phyloP scores from a whole-genome alignment of 73 alveolate species.

The Halteria grandinella region DNA sequence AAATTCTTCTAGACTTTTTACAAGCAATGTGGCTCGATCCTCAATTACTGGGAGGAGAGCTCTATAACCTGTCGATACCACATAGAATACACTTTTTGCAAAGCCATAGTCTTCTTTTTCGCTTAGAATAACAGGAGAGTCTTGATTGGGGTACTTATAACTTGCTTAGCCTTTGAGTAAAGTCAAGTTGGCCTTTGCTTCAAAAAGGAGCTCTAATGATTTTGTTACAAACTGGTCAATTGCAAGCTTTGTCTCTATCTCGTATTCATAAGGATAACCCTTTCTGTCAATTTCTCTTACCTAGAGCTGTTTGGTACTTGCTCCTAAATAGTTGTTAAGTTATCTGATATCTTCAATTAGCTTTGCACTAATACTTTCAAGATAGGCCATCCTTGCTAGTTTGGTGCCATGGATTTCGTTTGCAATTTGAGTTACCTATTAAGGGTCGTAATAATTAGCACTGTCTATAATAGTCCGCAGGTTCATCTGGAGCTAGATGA shows the following conservation, averaged over 20 bases:
- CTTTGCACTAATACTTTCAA: not conserved
- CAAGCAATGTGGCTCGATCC: not conserved
- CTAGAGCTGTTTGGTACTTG: not conserved
- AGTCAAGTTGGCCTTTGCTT: not conserved
- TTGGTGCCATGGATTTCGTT: not conserved
- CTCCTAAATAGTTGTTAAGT: not conserved
- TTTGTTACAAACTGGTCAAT: not conserved
- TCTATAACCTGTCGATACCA: constrained; percentile 30
- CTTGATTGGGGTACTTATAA: not conserved
- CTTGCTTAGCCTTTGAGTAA: not conserved
- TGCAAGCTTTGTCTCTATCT: not conserved
- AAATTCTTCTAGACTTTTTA: not conserved
- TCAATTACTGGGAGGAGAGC: not conserved
- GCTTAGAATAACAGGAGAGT: not conserved
- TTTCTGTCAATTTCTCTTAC: constrained; percentile 8
- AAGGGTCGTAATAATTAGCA: not conserved
- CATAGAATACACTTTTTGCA: constrained; percentile 5
- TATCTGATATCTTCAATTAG: constrained; percentile 12
- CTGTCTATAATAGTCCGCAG: constrained; percentile 14
- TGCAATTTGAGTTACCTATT: not conserved
- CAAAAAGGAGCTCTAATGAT: constrained; percentile 2
- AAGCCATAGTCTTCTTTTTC: too few relatives aligned
- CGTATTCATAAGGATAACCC: not conserved
- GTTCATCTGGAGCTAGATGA: not conserved
- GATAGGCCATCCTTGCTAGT: not conserved